Evolutionary conservation across 2,329 filamentous ascomycete genomes (phyloP).

Genomic region (Aureobasidium sp.): DNA sequence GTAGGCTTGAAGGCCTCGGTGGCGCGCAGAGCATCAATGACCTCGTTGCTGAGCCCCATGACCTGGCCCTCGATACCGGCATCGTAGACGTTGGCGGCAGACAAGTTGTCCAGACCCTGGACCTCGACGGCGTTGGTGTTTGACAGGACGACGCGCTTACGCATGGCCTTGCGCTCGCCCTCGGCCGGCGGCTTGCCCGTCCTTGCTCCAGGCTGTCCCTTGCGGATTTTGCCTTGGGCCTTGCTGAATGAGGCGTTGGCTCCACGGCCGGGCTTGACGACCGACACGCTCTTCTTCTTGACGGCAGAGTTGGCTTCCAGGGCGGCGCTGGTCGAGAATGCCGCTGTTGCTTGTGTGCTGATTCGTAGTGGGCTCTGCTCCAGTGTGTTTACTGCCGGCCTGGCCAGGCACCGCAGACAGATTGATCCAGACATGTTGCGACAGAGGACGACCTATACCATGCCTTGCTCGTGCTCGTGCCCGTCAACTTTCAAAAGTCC

Average conservation of each 20-base stretch:
- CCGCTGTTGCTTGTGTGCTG: slow-evolving; percentile 20
- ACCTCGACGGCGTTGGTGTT: slow-evolving; percentile 89
- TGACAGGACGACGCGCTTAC: slow-evolving; percentile 84
- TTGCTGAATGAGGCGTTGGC: slow-evolving; percentile 14
- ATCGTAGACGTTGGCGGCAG: slow-evolving; percentile 47
- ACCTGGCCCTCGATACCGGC: slow-evolving; percentile 57
- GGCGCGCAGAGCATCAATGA: slow-evolving; percentile 75
- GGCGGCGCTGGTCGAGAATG: slow-evolving; percentile 29
- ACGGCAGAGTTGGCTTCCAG: slow-evolving; percentile 22
- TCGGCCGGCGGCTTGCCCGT: slow-evolving; percentile 32
- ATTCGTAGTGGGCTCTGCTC: slow-evolving; percentile 13
- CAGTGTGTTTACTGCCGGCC: slow-evolving; percentile 11
- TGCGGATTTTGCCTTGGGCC: slow-evolving; percentile 23
- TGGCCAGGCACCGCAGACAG: slow-evolving; percentile 21
- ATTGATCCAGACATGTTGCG: slow-evolving; percentile 23
- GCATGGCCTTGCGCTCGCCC: slow-evolving; percentile 79
- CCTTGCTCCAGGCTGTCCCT: slow-evolving; percentile 20
- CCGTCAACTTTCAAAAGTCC: slow-evolving; percentile 9
- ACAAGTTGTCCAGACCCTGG: slow-evolving; percentile 57
- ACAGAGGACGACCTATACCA: background rate
- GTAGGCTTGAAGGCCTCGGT: slow-evolving; percentile 84
- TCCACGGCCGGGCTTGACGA: slow-evolving; percentile 15
- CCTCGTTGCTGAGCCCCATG: slow-evolving; percentile 57
- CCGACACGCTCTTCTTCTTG: slow-evolving; percentile 26
- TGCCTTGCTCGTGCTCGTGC: background rate